Percentiles rank a stretch among this genome's conserved stretches.
These are phyloP conservation scores for Mortierella sp. DNA, from an alignment of 371 early-diverging fungal species.

Conservation along the genomic window DNA sequence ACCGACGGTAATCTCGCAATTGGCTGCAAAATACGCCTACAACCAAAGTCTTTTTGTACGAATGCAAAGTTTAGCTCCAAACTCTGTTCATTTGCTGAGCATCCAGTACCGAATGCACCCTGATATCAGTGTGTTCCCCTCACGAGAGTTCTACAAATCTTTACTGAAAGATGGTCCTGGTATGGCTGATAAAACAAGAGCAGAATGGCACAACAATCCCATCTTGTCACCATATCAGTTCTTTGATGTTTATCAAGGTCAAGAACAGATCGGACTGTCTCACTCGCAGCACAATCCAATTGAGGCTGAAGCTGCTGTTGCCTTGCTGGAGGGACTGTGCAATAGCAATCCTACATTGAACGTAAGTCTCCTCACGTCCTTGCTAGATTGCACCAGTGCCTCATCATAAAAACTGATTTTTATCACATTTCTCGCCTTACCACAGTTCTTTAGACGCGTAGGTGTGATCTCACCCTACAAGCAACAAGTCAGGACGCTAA, in stretches of 20 bases:
- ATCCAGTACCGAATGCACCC: slow-evolving; percentile 99
- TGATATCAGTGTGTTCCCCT: slow-evolving; percentile 88
- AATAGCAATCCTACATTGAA: slow-evolving; percentile 66
- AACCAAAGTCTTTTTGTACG: slow-evolving; percentile 93
- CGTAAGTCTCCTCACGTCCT: slow-evolving; percentile 48
- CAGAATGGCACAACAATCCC: slow-evolving; percentile 81
- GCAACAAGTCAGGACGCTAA: slow-evolving; percentile 82
- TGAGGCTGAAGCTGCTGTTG: slow-evolving; percentile 84
- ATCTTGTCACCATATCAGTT: slow-evolving; percentile 85
- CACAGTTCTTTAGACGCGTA: slow-evolving; percentile 79
- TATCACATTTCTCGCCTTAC: neutral
- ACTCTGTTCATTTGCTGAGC: slow-evolving; percentile 81
- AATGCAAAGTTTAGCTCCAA: slow-evolving; percentile 72
- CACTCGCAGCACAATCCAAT: slow-evolving; percentile 86
- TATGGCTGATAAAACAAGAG: slow-evolving; percentile 70
- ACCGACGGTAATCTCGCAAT: slow-evolving; percentile 88
- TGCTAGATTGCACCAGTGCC: no score
- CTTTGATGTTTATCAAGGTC: slow-evolving; percentile 79
- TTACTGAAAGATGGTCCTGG: slow-evolving; percentile 82
- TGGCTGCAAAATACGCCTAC: slow-evolving; percentile 82
- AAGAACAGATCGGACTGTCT: slow-evolving; percentile 74
- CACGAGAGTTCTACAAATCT: slow-evolving; percentile 85
- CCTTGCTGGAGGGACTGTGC: slow-evolving; percentile 76
- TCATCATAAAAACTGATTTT: neutral
- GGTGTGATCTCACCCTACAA: slow-evolving; percentile 96